These are phyloP conservation scores for Pichia sp. DNA, from an alignment of 1,139 yeast species.

Conservation along the genomic window DNA sequence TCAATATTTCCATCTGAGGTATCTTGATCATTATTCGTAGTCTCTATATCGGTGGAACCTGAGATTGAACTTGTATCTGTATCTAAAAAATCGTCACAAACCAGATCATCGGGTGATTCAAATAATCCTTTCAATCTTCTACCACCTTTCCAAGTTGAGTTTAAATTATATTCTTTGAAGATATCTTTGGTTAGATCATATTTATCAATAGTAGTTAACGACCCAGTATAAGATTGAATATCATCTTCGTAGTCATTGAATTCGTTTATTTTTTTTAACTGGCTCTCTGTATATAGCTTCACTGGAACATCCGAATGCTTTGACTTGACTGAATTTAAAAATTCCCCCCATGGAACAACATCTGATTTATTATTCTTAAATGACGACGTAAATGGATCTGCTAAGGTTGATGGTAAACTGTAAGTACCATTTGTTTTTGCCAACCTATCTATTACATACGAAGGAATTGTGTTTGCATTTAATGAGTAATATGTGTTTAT, in stretches of 20 bases:
- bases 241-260: background rate
- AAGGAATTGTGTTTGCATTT: conserved; percentile 33
- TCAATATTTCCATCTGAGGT: conserved; percentile 1
- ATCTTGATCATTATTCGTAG: background rate
- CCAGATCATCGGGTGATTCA: conserved; percentile 35
- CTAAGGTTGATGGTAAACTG: background rate
- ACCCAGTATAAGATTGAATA: background rate
- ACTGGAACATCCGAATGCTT: conserved; percentile 8
- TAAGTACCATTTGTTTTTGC: conserved; percentile 26
- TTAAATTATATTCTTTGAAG: conserved; percentile 27
- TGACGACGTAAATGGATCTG: conserved; percentile 26
- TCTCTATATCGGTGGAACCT: background rate
- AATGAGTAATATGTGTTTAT: conserved; percentile 9
- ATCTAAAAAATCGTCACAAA: conserved; percentile 5
- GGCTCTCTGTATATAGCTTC: background rate
- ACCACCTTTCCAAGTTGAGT: conserved; percentile 65
- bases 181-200: background rate
- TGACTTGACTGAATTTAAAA: conserved; percentile 21
- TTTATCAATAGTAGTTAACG: background rate
- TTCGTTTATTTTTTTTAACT: background rate
- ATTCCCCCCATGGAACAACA: conserved; percentile 23
- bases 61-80: background rate
- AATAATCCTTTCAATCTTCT: conserved; percentile 52
- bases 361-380: conserved; percentile 16
- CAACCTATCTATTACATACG: conserved; percentile 51